These are phyloP conservation scores for Aquanectria penicillioides DNA, from an alignment of 2,329 filamentous ascomycete genomes.

Conservation along the genomic window DNA sequence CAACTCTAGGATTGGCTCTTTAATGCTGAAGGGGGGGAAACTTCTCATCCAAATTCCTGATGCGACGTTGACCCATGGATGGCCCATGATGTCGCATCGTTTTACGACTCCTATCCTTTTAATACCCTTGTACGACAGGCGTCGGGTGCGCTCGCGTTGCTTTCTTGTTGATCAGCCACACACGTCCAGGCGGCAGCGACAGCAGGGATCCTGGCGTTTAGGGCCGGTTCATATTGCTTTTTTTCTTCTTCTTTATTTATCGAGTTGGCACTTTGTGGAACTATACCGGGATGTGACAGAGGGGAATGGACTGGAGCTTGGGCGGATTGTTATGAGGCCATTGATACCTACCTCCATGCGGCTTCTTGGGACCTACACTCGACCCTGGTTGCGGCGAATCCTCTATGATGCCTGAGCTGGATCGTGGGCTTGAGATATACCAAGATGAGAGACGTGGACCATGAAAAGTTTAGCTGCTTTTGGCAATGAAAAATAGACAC, in stretches of 20 bases:
- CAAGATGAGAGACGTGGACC: conserved; percentile 25
- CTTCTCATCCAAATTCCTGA: conserved; percentile 1
- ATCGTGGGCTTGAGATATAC: conserved; percentile 16
- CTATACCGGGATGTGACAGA: conserved; percentile 30
- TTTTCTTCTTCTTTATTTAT: conserved; percentile 21
- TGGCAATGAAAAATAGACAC: conserved; percentile 38
- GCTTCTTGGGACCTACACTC: conserved; percentile 5
- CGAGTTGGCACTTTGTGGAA: conserved; percentile 21
- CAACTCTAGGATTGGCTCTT: background rate
- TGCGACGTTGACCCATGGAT: conserved; percentile 20
- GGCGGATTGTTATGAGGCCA: conserved; percentile 17
- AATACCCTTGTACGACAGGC: conserved; percentile 43
- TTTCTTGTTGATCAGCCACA: conserved; percentile 35
- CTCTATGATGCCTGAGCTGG: conserved; percentile 6
- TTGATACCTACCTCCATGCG: conserved; percentile 19
- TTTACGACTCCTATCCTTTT: conserved; percentile 41
- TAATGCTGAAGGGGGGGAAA: background rate
- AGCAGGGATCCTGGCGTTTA: conserved; percentile 37
- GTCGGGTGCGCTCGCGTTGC: conserved; percentile 33
- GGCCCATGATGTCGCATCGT: conserved; percentile 27
- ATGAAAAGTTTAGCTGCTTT: conserved; percentile 40
- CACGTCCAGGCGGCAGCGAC: conserved; percentile 34
- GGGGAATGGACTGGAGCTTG: conserved; percentile 21
- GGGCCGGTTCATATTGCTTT: conserved; percentile 28
- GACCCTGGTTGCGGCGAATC: background rate